Conservation (phyloP, 352 stramenopile genomes). For the Phytophthora kernoviae region DNA sequence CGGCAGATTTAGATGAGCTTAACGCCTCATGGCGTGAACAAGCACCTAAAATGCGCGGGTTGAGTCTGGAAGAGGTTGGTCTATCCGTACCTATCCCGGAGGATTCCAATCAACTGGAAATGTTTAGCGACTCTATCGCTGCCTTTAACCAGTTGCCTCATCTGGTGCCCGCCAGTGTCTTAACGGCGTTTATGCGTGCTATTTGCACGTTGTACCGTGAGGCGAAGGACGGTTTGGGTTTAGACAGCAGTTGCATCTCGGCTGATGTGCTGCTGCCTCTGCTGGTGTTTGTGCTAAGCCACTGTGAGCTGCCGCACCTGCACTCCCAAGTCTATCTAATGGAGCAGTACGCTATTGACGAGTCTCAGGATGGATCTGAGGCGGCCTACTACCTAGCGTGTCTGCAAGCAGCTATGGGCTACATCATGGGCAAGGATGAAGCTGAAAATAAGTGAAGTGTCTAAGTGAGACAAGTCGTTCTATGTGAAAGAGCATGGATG, state of each 20-base stretch:
- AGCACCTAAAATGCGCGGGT: conserved; percentile 39
- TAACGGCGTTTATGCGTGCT: conserved; percentile 62
- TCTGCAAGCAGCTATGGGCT: conserved; percentile 76
- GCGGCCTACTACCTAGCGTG: conserved; percentile 85
- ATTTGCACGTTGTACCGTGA: conserved; percentile 76
- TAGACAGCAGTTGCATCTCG: conserved; percentile 64
- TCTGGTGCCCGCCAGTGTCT: conserved; percentile 71
- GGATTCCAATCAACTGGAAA: conserved; percentile 20
- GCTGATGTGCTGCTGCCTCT: conserved; percentile 79
- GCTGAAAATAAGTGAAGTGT: conserved; percentile 11
- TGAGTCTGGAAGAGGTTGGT: conserved; percentile 61
- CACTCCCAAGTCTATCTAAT: conserved; percentile 81
- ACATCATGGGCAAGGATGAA: conserved; percentile 64
- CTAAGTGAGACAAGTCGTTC: conserved; percentile 13
- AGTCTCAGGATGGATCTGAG: conserved; percentile 72
- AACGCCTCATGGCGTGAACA: conserved; percentile 72
- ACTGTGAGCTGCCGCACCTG: conserved; percentile 69
- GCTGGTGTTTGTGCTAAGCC: conserved; percentile 76
- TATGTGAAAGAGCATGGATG: conserved; percentile 16
- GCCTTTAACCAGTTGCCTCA: conserved; percentile 74
- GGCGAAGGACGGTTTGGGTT: conserved; percentile 45
- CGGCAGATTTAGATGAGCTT: conserved; percentile 68
- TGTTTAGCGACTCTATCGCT: conserved; percentile 65
- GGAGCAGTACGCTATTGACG: conserved; percentile 78
- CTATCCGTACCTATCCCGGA: conserved; percentile 46